These are phyloP conservation scores for Phaeophleospora eucalypticola DNA, from an alignment of 2,329 filamentous ascomycete species.

Conservation along the genomic window DNA sequence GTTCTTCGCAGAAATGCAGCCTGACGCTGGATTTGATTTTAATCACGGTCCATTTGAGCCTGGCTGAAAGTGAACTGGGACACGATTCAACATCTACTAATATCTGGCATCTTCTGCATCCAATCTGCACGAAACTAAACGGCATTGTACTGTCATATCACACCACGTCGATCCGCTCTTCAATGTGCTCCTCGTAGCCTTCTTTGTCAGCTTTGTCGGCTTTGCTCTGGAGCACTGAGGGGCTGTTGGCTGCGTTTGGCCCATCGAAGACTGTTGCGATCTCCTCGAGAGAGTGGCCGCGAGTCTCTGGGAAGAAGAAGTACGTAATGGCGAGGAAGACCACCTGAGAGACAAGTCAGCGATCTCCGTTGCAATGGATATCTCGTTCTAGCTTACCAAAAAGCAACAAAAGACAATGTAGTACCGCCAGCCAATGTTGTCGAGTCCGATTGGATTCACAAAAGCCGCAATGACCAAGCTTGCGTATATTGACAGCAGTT, in stretches of 20 bases:
- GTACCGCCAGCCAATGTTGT: constrained; percentile 30
- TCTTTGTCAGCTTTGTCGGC: constrained; percentile 15
- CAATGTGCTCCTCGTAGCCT: constrained; percentile 16
- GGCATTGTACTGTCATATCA: too few relatives aligned
- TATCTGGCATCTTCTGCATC: too few relatives aligned
- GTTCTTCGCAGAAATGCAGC: constrained; percentile 13
- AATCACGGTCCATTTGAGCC: not conserved
- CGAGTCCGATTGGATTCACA: constrained; percentile 38
- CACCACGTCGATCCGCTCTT: constrained; percentile 16
- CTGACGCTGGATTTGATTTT: not conserved
- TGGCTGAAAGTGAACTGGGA: too few relatives aligned
- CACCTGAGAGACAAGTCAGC: constrained; percentile 21
- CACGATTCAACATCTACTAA: too few relatives aligned
- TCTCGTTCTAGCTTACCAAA: constrained; percentile 32
- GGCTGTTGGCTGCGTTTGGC: constrained; percentile 7
- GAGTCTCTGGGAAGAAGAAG: constrained; percentile 31
- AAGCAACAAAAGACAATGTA: constrained; percentile 34
- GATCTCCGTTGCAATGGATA: not conserved
- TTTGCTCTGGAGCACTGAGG: constrained; percentile 1
- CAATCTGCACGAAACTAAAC: too few relatives aligned
- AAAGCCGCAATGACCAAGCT: constrained; percentile 27
- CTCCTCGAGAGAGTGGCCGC: constrained; percentile 38
- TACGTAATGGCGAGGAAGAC: constrained; percentile 24
- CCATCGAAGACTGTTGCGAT: constrained; percentile 43
- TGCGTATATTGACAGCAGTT: constrained; percentile 24